Base-by-base conservation (phyloP, 176 grass and related monocot species). In the Urochloa ruziziensis region DNA sequence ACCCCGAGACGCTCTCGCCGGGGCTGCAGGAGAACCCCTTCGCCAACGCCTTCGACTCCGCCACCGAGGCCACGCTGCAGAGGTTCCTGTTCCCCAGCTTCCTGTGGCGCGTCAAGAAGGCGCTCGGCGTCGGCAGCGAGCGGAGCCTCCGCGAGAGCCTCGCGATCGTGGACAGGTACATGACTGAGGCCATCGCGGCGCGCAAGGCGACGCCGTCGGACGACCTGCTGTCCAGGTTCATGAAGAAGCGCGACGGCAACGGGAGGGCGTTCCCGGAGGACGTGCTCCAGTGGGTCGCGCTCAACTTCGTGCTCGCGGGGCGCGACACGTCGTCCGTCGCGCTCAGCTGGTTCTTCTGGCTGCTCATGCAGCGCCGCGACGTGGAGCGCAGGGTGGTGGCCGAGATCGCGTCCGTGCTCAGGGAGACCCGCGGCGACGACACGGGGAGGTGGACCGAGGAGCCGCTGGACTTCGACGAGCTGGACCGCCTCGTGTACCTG, bases 271-370 rank as follows among this genome's bases (percentile, higher is more conserved):
- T 97, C 81, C 88, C 90, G 5, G 90, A 90, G 36, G 90, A 92
- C 83, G 95, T 93, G 67, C 95, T 98, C 6, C 90, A 91, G 86
- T 93, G 92, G 89, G 91, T 98, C 85, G 95, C 95, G 40, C 89
- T 97, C 52, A 97, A 97, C 78, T 97, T 97, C 87, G 74, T 97
- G 61, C 95, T 97, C 18, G 95, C 95, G 7, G 95, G 95, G 2
- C 92, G 95, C 36, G 95, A 97, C 88, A 97, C 95, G 32, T 97
- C 95, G 11, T 94, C 95, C 43, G 95, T 97, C 23, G 95, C 95
- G 27, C 92, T 97, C 37, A 97, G 88, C 88, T 97, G 95, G 95
- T 97, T 97, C 90, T 97, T 97, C 85, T 97, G 88, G 88, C 89
- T 46, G 18, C 4, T 97, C 62, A 97, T 92, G 88, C 92, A 80